Percentiles rank a stretch among this genome's conserved stretches.
These are phyloP conservation scores for Phalaenopsis aphrodite DNA, from an alignment of 106 monocot species.

Conservation along the genomic window DNA sequence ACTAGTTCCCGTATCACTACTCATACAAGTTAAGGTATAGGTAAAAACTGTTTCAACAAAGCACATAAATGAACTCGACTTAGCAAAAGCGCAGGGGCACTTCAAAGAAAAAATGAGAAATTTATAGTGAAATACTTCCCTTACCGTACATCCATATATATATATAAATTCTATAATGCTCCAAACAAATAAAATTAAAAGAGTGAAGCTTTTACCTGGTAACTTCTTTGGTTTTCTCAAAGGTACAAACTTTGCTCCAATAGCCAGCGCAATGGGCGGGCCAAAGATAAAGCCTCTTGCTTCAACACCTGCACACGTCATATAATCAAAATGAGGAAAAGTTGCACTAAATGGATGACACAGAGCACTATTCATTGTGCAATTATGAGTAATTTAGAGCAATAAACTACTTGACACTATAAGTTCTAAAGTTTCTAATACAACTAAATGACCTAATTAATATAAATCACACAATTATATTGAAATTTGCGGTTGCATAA, in stretches of 20 bases:
- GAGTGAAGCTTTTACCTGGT: slow-evolving; percentile 33
- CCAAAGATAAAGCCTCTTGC: slow-evolving; percentile 89
- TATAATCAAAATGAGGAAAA: slow-evolving; percentile 1
- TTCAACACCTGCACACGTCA: slow-evolving; percentile 46
- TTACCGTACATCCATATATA: not conserved
- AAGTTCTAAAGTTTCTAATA: not conserved
- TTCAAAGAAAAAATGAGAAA: not conserved
- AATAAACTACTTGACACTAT: not conserved
- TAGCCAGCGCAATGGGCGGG: slow-evolving; percentile 70
- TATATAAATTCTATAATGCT: not conserved
- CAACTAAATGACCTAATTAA: not conserved
- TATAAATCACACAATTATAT: not conserved
- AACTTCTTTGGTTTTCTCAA: slow-evolving; percentile 83
- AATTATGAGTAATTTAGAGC: not conserved
- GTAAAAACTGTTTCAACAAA: not conserved
- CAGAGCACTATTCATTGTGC: not conserved
- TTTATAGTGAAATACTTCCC: not conserved
- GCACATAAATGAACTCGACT: not conserved
- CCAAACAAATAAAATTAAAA: not conserved
- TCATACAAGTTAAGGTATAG: not conserved
- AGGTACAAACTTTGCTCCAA: slow-evolving; percentile 86
- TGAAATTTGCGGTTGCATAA: not conserved
- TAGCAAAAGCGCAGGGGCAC: not conserved
- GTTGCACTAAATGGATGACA: not conserved
- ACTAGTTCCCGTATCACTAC: not conserved